These are phyloP conservation scores for Calendula officinalis DNA, from an alignment of 129 eudicot species.

Conservation along the genomic window DNA sequence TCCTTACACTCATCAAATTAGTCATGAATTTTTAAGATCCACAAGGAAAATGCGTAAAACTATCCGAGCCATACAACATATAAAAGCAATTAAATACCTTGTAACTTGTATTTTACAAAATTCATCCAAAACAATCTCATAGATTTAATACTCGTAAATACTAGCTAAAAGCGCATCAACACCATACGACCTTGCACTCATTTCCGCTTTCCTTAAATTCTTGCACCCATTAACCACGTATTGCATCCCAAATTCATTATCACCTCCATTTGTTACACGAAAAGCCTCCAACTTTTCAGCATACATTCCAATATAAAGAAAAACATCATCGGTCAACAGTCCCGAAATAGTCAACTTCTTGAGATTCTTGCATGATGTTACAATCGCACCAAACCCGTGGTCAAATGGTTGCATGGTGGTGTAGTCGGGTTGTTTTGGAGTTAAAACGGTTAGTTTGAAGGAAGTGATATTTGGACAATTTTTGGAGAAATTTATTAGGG, in stretches of 20 bases:
- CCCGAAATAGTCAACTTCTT: constrained; percentile 70
- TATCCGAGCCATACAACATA: too few species aligned
- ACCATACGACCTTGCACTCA: constrained; percentile 44
- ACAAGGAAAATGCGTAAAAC: too few species aligned
- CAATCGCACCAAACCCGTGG: constrained; percentile 81
- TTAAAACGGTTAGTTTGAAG: constrained; percentile 50
- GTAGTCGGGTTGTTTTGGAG: constrained; percentile 63
- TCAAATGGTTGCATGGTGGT: constrained; percentile 69
- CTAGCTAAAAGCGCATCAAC: constrained; percentile 49
- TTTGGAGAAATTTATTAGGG: constrained; percentile 60
- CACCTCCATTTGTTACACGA: constrained; percentile 67
- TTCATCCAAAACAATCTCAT: constrained; percentile 77
- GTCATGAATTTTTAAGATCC: too few species aligned
- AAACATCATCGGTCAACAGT: constrained; percentile 64
- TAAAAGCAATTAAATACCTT: too few species aligned
- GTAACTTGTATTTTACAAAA: constrained; percentile 36
- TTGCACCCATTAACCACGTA: constrained; percentile 77
- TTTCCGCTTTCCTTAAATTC: constrained; percentile 65
- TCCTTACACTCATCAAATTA: too few species aligned
- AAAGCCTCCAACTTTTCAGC: constrained; percentile 77
- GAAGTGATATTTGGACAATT: constrained; percentile 63
- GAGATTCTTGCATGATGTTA: constrained; percentile 62
- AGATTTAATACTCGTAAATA: constrained; percentile 57
- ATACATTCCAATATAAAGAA: constrained; percentile 82
- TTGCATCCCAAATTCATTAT: constrained; percentile 61